These are phyloP conservation scores for Xylariaceae sp. DNA, from an alignment of 2,329 filamentous ascomycete genomes.

Conservation along the genomic window DNA sequence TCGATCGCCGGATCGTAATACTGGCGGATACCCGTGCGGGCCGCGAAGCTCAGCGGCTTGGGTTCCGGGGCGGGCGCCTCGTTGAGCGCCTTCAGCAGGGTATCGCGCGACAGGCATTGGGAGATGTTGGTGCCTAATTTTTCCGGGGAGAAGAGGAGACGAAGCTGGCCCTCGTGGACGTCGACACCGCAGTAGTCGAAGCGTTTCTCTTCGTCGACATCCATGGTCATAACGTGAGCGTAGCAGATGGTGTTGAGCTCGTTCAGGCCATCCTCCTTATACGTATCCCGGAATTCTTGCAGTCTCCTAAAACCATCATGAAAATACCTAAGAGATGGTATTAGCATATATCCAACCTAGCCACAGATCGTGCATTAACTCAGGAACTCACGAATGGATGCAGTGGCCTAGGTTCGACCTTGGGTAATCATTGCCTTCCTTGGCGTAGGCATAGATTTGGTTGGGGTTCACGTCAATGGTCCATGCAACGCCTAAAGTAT, in stretches of 20 bases:
- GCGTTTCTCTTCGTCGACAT: slow-evolving; percentile 52
- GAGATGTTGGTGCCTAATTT: slow-evolving; percentile 55
- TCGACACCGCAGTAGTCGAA: slow-evolving; percentile 53
- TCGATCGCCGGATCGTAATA: slow-evolving; percentile 54
- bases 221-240: slow-evolving; percentile 53
- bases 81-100: slow-evolving; percentile 55
- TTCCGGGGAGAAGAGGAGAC: slow-evolving; percentile 54
- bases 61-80: slow-evolving; percentile 45
- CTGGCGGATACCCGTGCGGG: slow-evolving; percentile 50
- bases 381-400: slow-evolving; percentile 50
- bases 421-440: slow-evolving; percentile 46
- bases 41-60: slow-evolving; percentile 49
- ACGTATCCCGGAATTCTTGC: slow-evolving; percentile 46
- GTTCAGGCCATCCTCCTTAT: slow-evolving; percentile 48
- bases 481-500: slow-evolving; percentile 55
- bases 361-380: no score
- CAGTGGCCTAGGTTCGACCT: slow-evolving; percentile 48
- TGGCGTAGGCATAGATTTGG: slow-evolving; percentile 55
- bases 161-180: slow-evolving; percentile 54
- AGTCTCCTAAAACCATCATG: slow-evolving; percentile 50
- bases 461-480: slow-evolving; percentile 56
- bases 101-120: slow-evolving; percentile 45
- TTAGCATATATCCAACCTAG: background rate
- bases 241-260: slow-evolving; percentile 57
- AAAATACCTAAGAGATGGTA: slow-evolving; percentile 49